Evolutionary conservation across 73 alveolate species (phyloP).

Genomic region (Uronychia binucleata): DNA sequence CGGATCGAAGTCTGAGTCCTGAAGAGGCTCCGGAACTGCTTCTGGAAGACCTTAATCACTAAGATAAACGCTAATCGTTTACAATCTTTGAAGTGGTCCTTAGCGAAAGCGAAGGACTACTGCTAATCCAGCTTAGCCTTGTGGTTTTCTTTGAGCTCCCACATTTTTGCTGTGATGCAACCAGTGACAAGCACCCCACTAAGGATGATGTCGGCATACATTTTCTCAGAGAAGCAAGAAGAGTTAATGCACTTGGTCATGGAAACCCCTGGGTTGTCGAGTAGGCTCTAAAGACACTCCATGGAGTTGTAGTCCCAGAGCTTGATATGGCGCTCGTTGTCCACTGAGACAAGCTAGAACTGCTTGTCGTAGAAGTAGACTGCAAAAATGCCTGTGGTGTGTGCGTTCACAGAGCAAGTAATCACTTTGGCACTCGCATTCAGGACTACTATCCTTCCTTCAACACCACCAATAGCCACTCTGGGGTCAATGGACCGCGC

Average conservation of each 20-base stretch:
- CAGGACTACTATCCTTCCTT: slow-evolving; percentile 42
- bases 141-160: slow-evolving; percentile 43
- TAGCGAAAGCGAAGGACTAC: slow-evolving; percentile 16
- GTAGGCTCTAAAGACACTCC: slow-evolving; percentile 30
- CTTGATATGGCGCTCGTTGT: slow-evolving; percentile 21
- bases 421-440: slow-evolving; percentile 54
- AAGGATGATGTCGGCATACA: not conserved
- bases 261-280: slow-evolving; percentile 22
- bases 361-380: slow-evolving; percentile 41
- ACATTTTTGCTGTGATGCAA: slow-evolving; percentile 32
- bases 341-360: slow-evolving; percentile 34
- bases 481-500: slow-evolving; percentile 4
- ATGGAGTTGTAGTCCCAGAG: slow-evolving; percentile 55
- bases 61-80: too few relatives aligned
- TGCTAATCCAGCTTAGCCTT: slow-evolving; percentile 39
- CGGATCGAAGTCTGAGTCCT: too few relatives aligned
- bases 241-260: not conserved
- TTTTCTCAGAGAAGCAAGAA: not conserved
- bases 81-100: not conserved
- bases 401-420: slow-evolving; percentile 31
- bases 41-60: too few relatives aligned
- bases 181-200: slow-evolving; percentile 44
- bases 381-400: slow-evolving; percentile 13
- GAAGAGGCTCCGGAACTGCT: too few relatives aligned
- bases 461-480: slow-evolving; percentile 48